These are phyloP conservation scores for Wickerhamomyces rabaulensis DNA, from an alignment of 805 yeast genomes.

Conservation along the genomic window DNA sequence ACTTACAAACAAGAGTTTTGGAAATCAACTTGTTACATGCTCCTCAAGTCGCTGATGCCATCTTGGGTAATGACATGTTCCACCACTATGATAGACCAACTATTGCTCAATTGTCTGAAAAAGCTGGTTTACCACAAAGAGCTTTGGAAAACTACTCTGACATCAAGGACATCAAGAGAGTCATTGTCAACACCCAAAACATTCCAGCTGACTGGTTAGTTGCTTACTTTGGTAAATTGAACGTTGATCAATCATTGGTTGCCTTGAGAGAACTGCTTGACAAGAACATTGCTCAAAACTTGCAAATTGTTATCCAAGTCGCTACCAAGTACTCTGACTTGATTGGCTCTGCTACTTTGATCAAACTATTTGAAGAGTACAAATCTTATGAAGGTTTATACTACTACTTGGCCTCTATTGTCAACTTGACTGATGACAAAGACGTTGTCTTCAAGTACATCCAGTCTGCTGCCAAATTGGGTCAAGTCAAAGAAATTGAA, in stretches of 20 bases:
- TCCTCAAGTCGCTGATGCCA: slow-evolving; percentile 99
- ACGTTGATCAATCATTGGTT: slow-evolving; percentile 87
- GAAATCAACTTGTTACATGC: slow-evolving; percentile 93
- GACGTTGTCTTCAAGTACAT: slow-evolving; percentile 95
- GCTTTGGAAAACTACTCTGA: slow-evolving; percentile 96
- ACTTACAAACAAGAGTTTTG: slow-evolving; percentile 87
- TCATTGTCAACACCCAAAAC: slow-evolving; percentile 78
- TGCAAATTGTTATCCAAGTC: slow-evolving; percentile 92
- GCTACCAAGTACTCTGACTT: slow-evolving; percentile 95
- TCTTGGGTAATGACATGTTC: slow-evolving; percentile 92
- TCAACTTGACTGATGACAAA: slow-evolving; percentile 87
- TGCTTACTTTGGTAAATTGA: slow-evolving; percentile 84
- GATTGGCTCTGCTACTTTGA: slow-evolving; percentile 78
- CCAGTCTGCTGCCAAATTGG: slow-evolving; percentile 86
- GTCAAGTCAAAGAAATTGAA: slow-evolving; percentile 91
- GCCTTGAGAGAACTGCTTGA: slow-evolving; percentile 84
- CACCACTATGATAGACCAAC: slow-evolving; percentile 92
- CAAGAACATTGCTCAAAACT: slow-evolving; percentile 73
- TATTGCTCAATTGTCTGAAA: slow-evolving; percentile 88
- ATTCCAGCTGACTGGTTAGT: slow-evolving; percentile 94
- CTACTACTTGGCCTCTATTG: slow-evolving; percentile 89
- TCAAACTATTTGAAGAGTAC: slow-evolving; percentile 90
- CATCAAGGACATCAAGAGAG: slow-evolving; percentile 91
- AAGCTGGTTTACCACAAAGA: slow-evolving; percentile 92
- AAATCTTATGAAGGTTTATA: slow-evolving; percentile 90